Percentiles rank a stretch among this genome's conserved stretches.
Evolutionary conservation across 768 basidiomycete genomes (phyloP).

Genomic region (Suillus ampliporus): DNA sequence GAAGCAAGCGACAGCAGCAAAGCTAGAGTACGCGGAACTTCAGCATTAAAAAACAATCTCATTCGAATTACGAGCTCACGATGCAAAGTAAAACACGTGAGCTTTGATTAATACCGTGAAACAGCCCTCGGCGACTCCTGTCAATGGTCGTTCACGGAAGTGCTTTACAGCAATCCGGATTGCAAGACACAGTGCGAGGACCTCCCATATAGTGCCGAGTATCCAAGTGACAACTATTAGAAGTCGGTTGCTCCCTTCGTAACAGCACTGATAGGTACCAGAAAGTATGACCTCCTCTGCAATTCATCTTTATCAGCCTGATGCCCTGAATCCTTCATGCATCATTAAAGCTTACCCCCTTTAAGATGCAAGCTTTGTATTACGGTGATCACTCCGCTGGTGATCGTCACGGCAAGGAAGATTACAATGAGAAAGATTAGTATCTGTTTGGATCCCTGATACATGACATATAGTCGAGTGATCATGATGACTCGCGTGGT

Average conservation of each 20-base stretch:
- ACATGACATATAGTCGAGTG: not conserved
- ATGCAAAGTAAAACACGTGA: not conserved
- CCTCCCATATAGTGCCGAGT: not conserved
- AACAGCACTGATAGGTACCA: not conserved
- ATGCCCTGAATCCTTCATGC: not conserved
- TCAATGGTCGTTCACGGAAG: not conserved
- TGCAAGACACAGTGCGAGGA: not conserved
- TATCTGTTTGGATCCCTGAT: not conserved
- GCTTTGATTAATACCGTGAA: not conserved
- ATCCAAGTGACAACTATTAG: not conserved
- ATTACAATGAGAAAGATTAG: not conserved
- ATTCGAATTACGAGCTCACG: not conserved
- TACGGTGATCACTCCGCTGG: not conserved
- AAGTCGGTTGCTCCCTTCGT: accelerated
- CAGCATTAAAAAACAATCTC: not conserved
- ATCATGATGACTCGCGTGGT: not conserved
- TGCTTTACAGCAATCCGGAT: not conserved
- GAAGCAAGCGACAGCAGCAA: not conserved
- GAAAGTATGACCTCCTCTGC: not conserved
- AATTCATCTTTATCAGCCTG: not conserved
- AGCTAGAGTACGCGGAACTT: not conserved
- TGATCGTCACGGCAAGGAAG: not conserved
- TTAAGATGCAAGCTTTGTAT: not conserved
- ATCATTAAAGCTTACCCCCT: not conserved
- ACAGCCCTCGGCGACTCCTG: not conserved